Conservation (phyloP, 148 eudicot genomes). For the Rhododendron vialii region DNA sequence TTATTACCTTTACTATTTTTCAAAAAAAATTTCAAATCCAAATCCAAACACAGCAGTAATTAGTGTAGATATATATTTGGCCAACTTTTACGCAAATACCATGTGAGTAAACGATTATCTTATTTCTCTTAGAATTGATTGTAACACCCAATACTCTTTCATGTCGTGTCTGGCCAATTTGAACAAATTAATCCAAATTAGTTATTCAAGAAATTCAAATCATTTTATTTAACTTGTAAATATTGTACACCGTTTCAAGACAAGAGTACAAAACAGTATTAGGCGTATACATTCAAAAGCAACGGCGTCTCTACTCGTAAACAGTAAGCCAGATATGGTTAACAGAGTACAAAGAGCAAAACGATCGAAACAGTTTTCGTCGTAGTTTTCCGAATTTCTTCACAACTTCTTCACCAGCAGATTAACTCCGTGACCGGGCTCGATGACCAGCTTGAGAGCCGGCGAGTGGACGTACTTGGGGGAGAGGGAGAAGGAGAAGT, state of each 20-base stretch:
- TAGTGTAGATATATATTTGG: too few species aligned
- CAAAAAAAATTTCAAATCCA: too few species aligned
- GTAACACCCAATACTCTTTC: too few species aligned
- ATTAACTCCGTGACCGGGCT: constrained; percentile 3
- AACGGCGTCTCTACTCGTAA: background rate
- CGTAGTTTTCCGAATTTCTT: background rate
- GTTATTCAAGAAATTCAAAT: background rate
- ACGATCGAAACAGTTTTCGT: background rate
- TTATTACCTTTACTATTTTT: too few species aligned
- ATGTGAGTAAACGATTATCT: too few species aligned
- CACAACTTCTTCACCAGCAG: constrained; percentile 2
- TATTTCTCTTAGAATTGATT: too few species aligned
- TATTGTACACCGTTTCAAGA: background rate
- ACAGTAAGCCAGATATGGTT: too few species aligned
- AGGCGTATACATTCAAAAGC: background rate
- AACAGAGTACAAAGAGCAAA: background rate
- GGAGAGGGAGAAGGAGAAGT: constrained; percentile 8
- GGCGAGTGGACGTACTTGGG: constrained; percentile 14
- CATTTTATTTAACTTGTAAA: background rate
- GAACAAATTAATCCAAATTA: too few species aligned
- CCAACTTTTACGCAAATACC: too few species aligned
- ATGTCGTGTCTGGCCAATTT: too few species aligned
- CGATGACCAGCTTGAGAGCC: background rate
- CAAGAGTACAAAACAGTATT: background rate
- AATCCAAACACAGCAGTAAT: too few species aligned